Evolutionary conservation across 1,284 basidiomycete genomes (phyloP).

Genomic region (Omphalotus olearius): DNA sequence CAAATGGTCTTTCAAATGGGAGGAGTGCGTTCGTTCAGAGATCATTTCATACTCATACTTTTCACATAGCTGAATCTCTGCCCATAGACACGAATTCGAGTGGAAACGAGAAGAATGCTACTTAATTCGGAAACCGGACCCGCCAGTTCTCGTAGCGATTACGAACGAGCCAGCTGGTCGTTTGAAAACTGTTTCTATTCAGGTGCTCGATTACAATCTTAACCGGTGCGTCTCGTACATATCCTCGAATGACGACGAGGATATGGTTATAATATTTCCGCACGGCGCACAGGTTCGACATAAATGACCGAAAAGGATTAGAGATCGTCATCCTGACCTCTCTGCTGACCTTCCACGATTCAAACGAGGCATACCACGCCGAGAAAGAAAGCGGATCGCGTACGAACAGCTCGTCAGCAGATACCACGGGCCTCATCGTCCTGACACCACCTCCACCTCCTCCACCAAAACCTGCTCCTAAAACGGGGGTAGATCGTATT

Average conservation of each 20-base stretch:
- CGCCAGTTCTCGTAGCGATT: constrained; percentile 75
- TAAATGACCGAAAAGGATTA: constrained; percentile 77
- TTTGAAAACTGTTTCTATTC: constrained; percentile 62
- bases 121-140: constrained; percentile 80
- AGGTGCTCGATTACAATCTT: constrained; percentile 84
- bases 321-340: constrained; percentile 78
- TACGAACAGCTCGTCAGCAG: not conserved
- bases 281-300: constrained; percentile 61
- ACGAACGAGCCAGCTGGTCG: constrained; percentile 71
- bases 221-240: constrained; percentile 44
- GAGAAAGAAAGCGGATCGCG: constrained; percentile 19
- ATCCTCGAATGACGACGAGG: not conserved
- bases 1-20: constrained; percentile 77
- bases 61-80: not conserved
- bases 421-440: not conserved
- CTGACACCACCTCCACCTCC: constrained; percentile 28
- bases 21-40: constrained; percentile 59
- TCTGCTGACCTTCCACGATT: constrained; percentile 72
- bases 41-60: not conserved
- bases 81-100: constrained; percentile 70
- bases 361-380: constrained; percentile 54
- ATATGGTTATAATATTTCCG: not conserved
- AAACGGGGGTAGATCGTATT: constrained; percentile 60
- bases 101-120: constrained; percentile 81
- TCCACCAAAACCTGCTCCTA: constrained; percentile 56